Evolutionary conservation across 169 alveolate species (phyloP), one percentile per base, ranked within the genome.

Genomic region (Theileria sp.): DNA sequence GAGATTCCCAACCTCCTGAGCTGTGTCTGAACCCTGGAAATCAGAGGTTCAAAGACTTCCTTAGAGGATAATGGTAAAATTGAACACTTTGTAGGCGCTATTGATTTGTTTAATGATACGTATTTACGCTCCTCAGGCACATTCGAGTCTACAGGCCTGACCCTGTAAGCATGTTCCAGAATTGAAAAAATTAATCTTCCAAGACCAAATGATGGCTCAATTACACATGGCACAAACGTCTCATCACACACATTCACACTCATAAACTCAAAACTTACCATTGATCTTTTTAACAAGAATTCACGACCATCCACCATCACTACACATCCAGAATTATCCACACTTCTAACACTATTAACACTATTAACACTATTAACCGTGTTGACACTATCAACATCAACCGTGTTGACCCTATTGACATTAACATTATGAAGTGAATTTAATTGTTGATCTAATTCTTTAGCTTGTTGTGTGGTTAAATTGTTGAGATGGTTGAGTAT

Each of bases 151-250:
- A 94, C 93, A 30, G 87, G 95, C 86, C 99, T 91, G 34, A 88
- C 89, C 58, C 90, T 88, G 89, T 94, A 98, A 28, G 98, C 92
- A 89, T 98, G 99, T 70, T 98, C 99, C 79, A 97, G 87, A 7
- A 97, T 92, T 69, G 98, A 94, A 79, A 94, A 96, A 26, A 98
- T 87, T 34, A 97, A 91, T 87, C 99, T 89, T 7, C 98, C 98
- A 56, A 98, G 94, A 34, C 99, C 99, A 90, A 97, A 97, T 0
- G 99, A 96, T 19, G 99, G 99, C 75, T 98, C 99, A 71, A 98
- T 97, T 15, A 98, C 99, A 36, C 93, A 84, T 3, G 99, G 99
- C 23, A 88, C 82, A 85, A 92, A 97, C 70, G 93, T 94, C 85
- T 95, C 98, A 82, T 97, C 99, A 62, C 89, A 81, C 8, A 95